Evolutionary conservation across 345 rosid genomes (phyloP).

Genomic region (Populus pruinosa): DNA sequence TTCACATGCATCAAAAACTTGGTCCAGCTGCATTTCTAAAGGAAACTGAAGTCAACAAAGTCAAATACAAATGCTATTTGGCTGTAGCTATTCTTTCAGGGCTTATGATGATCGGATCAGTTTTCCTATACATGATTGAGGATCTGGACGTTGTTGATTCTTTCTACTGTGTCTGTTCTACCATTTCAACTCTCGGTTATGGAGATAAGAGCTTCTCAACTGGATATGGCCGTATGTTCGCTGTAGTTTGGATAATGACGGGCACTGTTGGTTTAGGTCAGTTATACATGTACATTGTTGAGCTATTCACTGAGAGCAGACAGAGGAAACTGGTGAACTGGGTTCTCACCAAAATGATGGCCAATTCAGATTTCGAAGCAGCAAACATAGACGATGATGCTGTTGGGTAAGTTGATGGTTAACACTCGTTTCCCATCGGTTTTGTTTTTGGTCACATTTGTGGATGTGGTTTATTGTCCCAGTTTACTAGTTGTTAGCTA

Average conservation of each 20-base stretch:
- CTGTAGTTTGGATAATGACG: conserved; percentile 63
- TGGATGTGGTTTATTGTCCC: not conserved
- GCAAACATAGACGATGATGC: conserved; percentile 75
- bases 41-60: conserved; percentile 49
- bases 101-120: conserved; percentile 45
- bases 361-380: conserved; percentile 67
- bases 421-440: not conserved
- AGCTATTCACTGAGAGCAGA: conserved; percentile 56
- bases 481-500: not conserved
- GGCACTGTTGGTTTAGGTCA: conserved; percentile 65
- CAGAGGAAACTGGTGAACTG: conserved; percentile 60
- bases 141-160: conserved; percentile 46
- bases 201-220: conserved; percentile 79
- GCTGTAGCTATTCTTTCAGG: conserved; percentile 35
- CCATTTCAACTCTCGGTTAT: conserved; percentile 79
- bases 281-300: conserved; percentile 61
- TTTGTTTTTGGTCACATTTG: not conserved
- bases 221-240: conserved; percentile 56
- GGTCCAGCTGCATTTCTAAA: conserved; percentile 45
- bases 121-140: conserved; percentile 47
- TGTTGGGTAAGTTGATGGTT: conserved; percentile 52
- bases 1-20: conserved; percentile 39
- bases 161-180: conserved; percentile 79
- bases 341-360: conserved; percentile 64
- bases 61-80: conserved; percentile 53